These are phyloP conservation scores for Leishmania braziliensis DNA, from an alignment of 208 protist species.

Conservation along the genomic window DNA sequence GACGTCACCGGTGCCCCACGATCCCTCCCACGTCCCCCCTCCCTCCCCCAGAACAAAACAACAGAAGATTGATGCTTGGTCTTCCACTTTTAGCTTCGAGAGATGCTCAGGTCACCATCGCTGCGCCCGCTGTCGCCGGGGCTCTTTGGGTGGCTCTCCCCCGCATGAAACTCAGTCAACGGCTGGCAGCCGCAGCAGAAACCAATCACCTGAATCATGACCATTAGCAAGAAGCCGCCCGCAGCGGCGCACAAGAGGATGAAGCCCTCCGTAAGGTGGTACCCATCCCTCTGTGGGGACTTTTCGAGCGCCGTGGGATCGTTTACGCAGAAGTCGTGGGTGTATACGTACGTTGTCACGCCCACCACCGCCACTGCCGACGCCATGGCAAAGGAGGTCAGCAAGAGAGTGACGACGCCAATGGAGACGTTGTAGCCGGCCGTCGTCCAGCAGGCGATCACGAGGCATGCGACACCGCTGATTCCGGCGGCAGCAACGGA, in stretches of 20 bases:
- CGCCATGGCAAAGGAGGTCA: not conserved
- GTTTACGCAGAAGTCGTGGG: not conserved
- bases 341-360: not conserved
- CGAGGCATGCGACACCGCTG: not conserved
- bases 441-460: constrained; percentile 3
- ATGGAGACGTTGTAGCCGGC: not conserved
- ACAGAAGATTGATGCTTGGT: not conserved
- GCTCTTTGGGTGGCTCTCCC: not conserved
- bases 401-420: not conserved
- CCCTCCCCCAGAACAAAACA: not conserved
- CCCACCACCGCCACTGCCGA: not conserved
- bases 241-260: constrained; percentile 13
- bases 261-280: constrained; percentile 33
- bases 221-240: constrained; percentile 20
- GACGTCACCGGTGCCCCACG: too few species aligned
- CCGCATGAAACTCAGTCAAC: not conserved
- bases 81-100: not conserved
- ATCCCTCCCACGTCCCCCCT: not conserved
- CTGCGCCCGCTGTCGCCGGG: not conserved
- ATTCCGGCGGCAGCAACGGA: not conserved
- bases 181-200: constrained; percentile 4
- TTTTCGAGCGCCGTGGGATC: fast-evolving
- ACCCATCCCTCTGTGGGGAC: constrained; percentile 6
- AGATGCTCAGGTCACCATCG: not conserved
- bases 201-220: not conserved